Evolutionary conservation across 331 rosid genomes (phyloP), one percentile per base, ranked within the genome.

Genomic region (Prunus yedoensis): DNA sequence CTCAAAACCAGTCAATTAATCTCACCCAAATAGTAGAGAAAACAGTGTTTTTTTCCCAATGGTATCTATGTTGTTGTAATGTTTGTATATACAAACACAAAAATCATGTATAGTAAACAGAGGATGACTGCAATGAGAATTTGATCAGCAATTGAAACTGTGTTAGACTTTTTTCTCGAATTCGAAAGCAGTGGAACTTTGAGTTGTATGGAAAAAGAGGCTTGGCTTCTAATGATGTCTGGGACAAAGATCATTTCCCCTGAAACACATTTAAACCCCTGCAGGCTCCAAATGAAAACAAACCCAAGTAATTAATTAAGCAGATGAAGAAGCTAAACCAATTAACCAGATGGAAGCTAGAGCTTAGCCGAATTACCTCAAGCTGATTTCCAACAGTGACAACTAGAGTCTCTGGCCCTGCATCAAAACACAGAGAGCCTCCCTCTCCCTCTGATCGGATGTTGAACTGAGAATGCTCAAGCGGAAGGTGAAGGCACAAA

Each of bases 301-400:
- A 66, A 74, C 23, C 59, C 4, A 66, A 27, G 15, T 20, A 21
- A 68, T 21, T 46, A 6, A 38, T 38, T 38, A 1, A 38, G 43
- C 43, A 38, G 2, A 38, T 38, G 43, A 38, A 6, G 43, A 6
- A 38, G 43, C 38, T 32, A 32, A 32, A 5, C 38, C 38, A 5
- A 32, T 32, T 5, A 32, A 32, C 38, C 38, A 43, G 18, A 25
- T 25, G 49, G 17, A 10, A 17, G 5, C 8, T 51, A 35, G 53
- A 72, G 52, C 46, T 27, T 66, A 71, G 53, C 51, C 0, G 12
- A 56, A 20, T 60, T 86, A 91, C 97, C 98, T 87, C 78, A 28
- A 91, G 75, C 65, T 88, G 96, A 74, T 85, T 86, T 67, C 96
- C 97, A 64, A 90, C 76, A 7, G 90, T 88, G 73, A 86, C 93